These are phyloP conservation scores for Cryptococcus sp. DNA, from an alignment of 1,284 basidiomycete species.

Conservation along the genomic window DNA sequence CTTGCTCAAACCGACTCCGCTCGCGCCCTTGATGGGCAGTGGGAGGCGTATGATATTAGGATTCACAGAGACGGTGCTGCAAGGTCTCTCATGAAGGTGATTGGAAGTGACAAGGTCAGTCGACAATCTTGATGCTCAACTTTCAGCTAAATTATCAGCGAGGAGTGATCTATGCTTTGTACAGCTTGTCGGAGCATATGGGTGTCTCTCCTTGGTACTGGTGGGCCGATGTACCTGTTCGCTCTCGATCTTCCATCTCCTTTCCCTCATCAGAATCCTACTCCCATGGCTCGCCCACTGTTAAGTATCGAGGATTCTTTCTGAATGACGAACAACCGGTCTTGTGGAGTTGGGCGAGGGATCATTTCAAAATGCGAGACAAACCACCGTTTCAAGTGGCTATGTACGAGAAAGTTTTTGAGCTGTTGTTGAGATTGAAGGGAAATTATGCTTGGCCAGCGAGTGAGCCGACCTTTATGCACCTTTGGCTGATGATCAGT, in stretches of 20 bases:
- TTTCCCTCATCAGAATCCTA: slow-evolving; percentile 53
- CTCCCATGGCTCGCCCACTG: slow-evolving; percentile 62
- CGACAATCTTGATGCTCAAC: not conserved
- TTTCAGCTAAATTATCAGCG: slow-evolving; percentile 8
- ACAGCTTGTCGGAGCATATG: slow-evolving; percentile 66
- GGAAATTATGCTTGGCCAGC: slow-evolving; percentile 62
- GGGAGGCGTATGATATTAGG: slow-evolving; percentile 59
- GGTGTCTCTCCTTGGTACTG: slow-evolving; percentile 50
- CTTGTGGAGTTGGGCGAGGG: slow-evolving; percentile 55
- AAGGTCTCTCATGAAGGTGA: slow-evolving; percentile 64
- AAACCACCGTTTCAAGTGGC: slow-evolving; percentile 38
- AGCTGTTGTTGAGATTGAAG: slow-evolving; percentile 62
- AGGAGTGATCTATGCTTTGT: slow-evolving; percentile 60
- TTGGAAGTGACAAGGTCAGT: slow-evolving; percentile 62
- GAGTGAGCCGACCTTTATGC: not conserved
- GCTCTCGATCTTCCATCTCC: slow-evolving; percentile 53
- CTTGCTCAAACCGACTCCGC: too few relatives aligned
- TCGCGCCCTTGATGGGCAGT: too few relatives aligned
- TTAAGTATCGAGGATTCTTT: slow-evolving; percentile 63
- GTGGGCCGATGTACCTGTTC: slow-evolving; percentile 63
- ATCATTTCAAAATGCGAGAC: slow-evolving; percentile 63
- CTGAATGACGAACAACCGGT: slow-evolving; percentile 62
- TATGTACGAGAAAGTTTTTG: slow-evolving; percentile 59
- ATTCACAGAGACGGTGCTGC: slow-evolving; percentile 50
- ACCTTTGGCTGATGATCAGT: not conserved